These are phyloP conservation scores for Lumnitzera racemosa DNA, from an alignment of 345 rosid species.

Conservation along the genomic window DNA sequence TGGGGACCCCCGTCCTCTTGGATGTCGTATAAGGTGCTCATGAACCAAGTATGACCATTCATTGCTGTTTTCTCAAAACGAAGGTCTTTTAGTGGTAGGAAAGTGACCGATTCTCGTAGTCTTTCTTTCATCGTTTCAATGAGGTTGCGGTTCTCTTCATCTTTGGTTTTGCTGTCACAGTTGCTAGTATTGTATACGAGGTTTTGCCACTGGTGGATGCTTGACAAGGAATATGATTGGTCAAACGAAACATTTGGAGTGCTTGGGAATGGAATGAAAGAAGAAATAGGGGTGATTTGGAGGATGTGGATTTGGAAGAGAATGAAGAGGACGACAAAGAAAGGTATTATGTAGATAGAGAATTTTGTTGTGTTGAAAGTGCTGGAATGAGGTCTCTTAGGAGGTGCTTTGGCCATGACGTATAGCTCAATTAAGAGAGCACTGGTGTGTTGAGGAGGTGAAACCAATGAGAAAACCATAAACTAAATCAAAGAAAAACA, in stretches of 20 bases:
- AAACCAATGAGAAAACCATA: too few species aligned
- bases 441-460: too few species aligned
- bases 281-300: not conserved
- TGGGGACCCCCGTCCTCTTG: not conserved
- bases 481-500: too few species aligned
- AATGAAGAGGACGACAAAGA: constrained; percentile 1
- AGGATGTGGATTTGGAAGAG: constrained; percentile 6
- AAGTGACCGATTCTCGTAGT: constrained; percentile 33
- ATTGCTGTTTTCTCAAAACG: constrained; percentile 21
- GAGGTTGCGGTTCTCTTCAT: not conserved
- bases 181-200: too few species aligned
- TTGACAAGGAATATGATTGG: too few species aligned
- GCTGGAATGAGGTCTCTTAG: not conserved
- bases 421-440: too few species aligned
- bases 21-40: constrained; percentile 32
- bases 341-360: constrained; percentile 6
- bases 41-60: constrained; percentile 40
- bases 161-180: not conserved
- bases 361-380: constrained; percentile 6
- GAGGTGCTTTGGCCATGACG: not conserved
- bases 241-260: too few species aligned
- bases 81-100: constrained; percentile 36
- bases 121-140: constrained; percentile 10
- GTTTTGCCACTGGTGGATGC: too few species aligned
- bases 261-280: too few species aligned